Evolutionary conservation across 306 rosid species (phyloP).

Genomic region (Echinosophora koreensis): DNA sequence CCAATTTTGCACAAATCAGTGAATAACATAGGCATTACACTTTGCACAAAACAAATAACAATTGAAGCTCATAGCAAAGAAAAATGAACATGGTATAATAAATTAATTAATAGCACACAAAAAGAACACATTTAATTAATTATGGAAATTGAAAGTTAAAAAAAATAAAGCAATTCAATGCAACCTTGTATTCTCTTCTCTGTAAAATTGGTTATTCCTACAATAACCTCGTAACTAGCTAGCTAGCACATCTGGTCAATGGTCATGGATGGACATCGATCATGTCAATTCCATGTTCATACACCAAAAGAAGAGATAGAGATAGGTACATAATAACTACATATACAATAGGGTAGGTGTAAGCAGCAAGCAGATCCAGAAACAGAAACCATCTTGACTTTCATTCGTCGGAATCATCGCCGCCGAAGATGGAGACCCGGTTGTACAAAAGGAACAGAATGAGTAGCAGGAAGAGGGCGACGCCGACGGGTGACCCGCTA

Average conservation of each 20-base stretch:
- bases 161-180: not conserved
- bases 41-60: no score
- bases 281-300: not conserved
- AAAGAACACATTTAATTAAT: not conserved
- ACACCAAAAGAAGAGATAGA: not conserved
- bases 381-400: not conserved
- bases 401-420: constrained; percentile 74
- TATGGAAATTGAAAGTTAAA: not conserved
- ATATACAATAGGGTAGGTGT: not conserved
- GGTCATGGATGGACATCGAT: not conserved
- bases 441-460: constrained; percentile 71
- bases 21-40: no score
- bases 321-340: not conserved
- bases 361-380: constrained; percentile 44
- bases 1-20: not conserved
- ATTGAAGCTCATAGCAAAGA: no score
- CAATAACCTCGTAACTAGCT: not conserved
- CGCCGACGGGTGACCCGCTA: constrained; percentile 90
- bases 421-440: constrained; percentile 83
- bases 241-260: not conserved
- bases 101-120: not conserved
- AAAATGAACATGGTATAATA: no score
- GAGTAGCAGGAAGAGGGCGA: constrained; percentile 74
- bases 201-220: not conserved
- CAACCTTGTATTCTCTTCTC: not conserved